Evolutionary conservation across 106 monocot species (phyloP).

Genomic region (Platanthera zijinensis): DNA sequence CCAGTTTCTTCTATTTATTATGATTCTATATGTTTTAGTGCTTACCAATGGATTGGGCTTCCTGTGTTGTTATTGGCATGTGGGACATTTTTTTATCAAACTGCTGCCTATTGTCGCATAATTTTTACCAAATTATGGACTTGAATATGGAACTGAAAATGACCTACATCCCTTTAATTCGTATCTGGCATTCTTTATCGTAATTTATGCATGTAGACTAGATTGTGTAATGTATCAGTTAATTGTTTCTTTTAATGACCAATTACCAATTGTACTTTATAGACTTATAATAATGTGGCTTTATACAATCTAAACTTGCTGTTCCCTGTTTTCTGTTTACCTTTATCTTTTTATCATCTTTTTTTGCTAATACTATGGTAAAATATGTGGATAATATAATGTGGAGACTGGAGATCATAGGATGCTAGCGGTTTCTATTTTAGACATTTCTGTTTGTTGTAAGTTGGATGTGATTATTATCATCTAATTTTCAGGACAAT

Average conservation of each 20-base stretch:
- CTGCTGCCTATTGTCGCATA: background rate
- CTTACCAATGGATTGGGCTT: background rate
- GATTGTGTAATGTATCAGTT: too few species aligned
- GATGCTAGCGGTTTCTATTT: background rate
- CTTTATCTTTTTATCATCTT: background rate
- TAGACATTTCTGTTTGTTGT: background rate
- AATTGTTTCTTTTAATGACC: too few species aligned
- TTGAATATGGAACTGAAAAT: background rate
- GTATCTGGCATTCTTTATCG: background rate
- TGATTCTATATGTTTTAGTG: background rate
- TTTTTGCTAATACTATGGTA: background rate
- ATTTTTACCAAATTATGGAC: background rate
- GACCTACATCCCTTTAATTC: background rate
- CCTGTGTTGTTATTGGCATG: background rate
- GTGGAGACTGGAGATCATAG: background rate
- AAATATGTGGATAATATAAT: background rate
- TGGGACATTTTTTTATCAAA: background rate
- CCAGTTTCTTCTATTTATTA: background rate
- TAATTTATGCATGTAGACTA: too few species aligned
- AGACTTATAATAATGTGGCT: background rate
- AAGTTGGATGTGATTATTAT: background rate
- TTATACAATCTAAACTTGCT: background rate
- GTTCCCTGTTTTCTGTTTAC: background rate
- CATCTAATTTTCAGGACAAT: constrained; percentile 44
- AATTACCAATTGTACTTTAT: background rate